Percentiles rank a stretch among this genome's conserved stretches.
Conservation (phyloP, 2,329 filamentous ascomycete species). For the Colletotrichum siamense region DNA sequence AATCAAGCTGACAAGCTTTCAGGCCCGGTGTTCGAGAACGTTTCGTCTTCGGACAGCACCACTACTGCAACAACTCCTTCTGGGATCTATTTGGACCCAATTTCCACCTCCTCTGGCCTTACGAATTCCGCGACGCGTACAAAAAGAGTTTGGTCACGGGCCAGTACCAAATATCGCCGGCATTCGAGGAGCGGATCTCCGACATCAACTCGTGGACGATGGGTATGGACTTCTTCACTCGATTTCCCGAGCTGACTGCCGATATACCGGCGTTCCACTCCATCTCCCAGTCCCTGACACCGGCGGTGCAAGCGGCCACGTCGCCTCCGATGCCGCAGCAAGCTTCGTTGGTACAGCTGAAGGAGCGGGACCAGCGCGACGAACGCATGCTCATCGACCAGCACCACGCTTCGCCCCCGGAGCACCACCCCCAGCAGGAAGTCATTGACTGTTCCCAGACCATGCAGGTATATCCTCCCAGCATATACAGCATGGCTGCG, state of each 20-base stretch:
- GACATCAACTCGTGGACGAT: conserved; percentile 35
- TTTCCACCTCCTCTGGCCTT: conserved; percentile 30
- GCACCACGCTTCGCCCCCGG: background rate
- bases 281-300: background rate
- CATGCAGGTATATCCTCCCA: background rate
- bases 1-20: background rate
- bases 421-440: background rate
- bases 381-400: background rate
- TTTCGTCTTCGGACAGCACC: conserved; percentile 33
- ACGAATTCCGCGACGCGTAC: conserved; percentile 30
- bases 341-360: conserved; percentile 1
- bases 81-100: conserved; percentile 29
- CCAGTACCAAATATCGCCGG: conserved; percentile 27
- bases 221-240: conserved; percentile 29
- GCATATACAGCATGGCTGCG: background rate
- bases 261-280: conserved; percentile 34
- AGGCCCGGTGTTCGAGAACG: conserved; percentile 35
- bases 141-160: conserved; percentile 28
- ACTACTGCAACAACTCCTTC: conserved; percentile 33
- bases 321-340: background rate
- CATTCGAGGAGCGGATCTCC: conserved; percentile 28
- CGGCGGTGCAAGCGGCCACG: background rate
- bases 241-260: conserved; percentile 29
- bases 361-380: background rate
- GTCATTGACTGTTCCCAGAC: background rate